These are phyloP conservation scores for Simplicillium aogashimaense DNA, from an alignment of 2,329 filamentous ascomycete genomes.

Conservation along the genomic window DNA sequence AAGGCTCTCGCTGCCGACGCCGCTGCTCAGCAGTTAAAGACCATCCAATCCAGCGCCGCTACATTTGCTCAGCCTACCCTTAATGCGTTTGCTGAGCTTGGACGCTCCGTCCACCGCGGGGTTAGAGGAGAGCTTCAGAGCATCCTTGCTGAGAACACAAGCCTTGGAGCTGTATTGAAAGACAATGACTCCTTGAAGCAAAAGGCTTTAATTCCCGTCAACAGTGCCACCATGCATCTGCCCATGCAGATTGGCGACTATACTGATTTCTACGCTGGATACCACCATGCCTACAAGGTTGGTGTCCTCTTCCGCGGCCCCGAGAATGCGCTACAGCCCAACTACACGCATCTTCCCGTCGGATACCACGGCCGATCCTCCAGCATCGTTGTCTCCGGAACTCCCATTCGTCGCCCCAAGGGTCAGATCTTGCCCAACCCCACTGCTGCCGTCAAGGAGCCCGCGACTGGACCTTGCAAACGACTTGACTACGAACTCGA, in stretches of 20 bases:
- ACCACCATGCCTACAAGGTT: slow-evolving; percentile 64
- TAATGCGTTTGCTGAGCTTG: slow-evolving; percentile 63
- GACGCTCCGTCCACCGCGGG: slow-evolving; percentile 57
- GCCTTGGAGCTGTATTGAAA: slow-evolving; percentile 19
- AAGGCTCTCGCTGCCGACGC: slow-evolving; percentile 8
- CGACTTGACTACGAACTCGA: slow-evolving; percentile 70
- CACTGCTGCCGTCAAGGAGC: slow-evolving; percentile 41
- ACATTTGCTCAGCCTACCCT: slow-evolving; percentile 38
- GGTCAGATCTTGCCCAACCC: slow-evolving; percentile 55
- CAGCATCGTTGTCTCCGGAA: slow-evolving; percentile 65
- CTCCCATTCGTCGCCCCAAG: slow-evolving; percentile 59
- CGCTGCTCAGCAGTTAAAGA: slow-evolving; percentile 3
- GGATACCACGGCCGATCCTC: slow-evolving; percentile 74
- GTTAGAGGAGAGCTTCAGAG: slow-evolving; percentile 61
- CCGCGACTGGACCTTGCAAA: slow-evolving; percentile 48
- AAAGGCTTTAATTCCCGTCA: slow-evolving; percentile 15
- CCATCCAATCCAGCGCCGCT: slow-evolving; percentile 23
- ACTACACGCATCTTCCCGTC: slow-evolving; percentile 72
- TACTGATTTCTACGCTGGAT: slow-evolving; percentile 74
- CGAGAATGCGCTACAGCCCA: slow-evolving; percentile 66
- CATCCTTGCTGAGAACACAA: slow-evolving; percentile 45
- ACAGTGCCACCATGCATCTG: slow-evolving; percentile 54
- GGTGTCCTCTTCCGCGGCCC: slow-evolving; percentile 66
- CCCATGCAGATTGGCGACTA: slow-evolving; percentile 75
- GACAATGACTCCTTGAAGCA: slow-evolving; percentile 22